Base-by-base conservation (phyloP, 768 basidiomycete species). In the Mycena polygramma region DNA sequence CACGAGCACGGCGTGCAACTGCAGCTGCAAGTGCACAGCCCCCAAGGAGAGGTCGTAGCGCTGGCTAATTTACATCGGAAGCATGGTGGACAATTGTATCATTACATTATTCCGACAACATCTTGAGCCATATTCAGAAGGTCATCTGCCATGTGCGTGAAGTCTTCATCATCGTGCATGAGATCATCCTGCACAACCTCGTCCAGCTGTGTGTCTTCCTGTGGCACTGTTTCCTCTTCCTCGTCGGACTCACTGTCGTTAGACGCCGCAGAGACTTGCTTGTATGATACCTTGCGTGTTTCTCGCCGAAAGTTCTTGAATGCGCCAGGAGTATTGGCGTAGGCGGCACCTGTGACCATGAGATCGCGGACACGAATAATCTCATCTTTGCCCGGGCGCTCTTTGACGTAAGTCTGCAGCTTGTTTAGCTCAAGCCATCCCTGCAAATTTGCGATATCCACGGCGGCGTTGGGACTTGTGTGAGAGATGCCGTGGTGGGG, bases 161-260 rank as follows among this genome's bases (percentile, higher is more conserved):
- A 71, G 13, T 71, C 70, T 22, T 71, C 70, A 10, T 68, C 70
- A 43, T 71, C 66, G 39, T 68, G 48, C 52, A 57, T 49, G 41
- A 71, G 52, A 48, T 71, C 70, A 20, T 71, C 66, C n/a, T 53
- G 19, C 45, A 62, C 57, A 14, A 71, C 37, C 22, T 7, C n/a
- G 17, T 60, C 49, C 19, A 45, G 22, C n/a, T 49, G 41, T 6
- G 37, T 52, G n/a, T 46, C 22, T 20, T 22, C 24, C 17, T 37
- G 26, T 19, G 4, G 19, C 13, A 11, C 22, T 2, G 39, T 39
- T 39, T 57, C 46, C 1, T 57, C 64, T n/a, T 66, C 64, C 11
- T 57, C 54, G 0, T 57, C 45, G 2, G 7, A 7, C 3, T 51
- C 37, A 19, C 37, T 51, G 2, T 60, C 66, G 20, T 22, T 37